Evolutionary conservation across 305 asterid genomes (phyloP), one percentile per base, ranked within the genome.

Genomic region (Stenogyne calaminthoides): DNA sequence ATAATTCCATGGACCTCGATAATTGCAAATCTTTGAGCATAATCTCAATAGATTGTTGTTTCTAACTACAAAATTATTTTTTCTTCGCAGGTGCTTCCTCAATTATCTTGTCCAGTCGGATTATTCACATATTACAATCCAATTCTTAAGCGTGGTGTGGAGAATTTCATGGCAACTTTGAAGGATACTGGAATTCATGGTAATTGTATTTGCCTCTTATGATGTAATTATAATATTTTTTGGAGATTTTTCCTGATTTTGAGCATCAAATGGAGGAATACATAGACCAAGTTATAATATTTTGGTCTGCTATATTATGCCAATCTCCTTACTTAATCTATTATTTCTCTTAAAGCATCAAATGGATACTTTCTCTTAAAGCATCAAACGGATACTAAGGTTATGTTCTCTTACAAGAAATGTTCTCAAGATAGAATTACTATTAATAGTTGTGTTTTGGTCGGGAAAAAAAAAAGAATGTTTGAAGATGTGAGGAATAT

Each of bases 101-200:
- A 86, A 54, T 80, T 93, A 84, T 86, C 98, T 71, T 84, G 91
- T 72, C 98, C 98, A 12, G 18, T 93, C 67, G 87, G 94, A 37
- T 59, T 93, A 12, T 93, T 93, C 83, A 52, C 97, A 3, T 93
- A 93, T 83, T 91, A 90, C 80, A 93, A 93, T 73, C 98, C 97
- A 52, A 91, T 93, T 80, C 90, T 93, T 19, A 91, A 89, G 82
- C 91, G 97, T 57, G 98, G 98, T 0, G 76, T 79, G 65, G 96
- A 84, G 14, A 83, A 84, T 72, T 93, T 93, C 88, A 88, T 93
- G 97, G 72, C 69, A 70, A 91, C 87, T 61, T 82, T 88, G 80
- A 86, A 83, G 70, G 95, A 93, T 75, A 78, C 86, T 40, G 97
- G 98, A 75, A 44, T 83, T 46, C 86, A 80, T 63, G 86, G 84